These are phyloP conservation scores for Acacia concinna DNA, from an alignment of 331 rosid genomes.

Conservation along the genomic window DNA sequence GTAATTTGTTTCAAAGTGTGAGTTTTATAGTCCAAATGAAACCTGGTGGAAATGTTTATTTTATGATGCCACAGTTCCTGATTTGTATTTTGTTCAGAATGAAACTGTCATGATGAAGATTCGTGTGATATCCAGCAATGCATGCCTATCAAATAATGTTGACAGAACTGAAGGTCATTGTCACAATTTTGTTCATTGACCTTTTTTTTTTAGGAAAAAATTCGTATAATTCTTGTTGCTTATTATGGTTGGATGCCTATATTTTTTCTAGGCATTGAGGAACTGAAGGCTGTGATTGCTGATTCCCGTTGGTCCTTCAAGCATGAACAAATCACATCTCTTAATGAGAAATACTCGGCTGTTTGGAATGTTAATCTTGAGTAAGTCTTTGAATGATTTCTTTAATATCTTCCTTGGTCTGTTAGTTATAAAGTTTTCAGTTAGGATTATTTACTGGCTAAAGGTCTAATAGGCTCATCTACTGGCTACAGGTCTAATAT, in stretches of 20 bases:
- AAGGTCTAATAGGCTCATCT: neutral
- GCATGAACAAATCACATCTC: slow-evolving; percentile 29
- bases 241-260: slow-evolving; percentile 15
- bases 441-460: neutral
- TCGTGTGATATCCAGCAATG: slow-evolving; percentile 43
- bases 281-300: slow-evolving; percentile 30
- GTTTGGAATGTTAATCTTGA: slow-evolving; percentile 20
- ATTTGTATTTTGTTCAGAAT: slow-evolving; percentile 46
- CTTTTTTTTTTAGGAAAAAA: neutral
- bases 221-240: slow-evolving; percentile 2
- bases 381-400: slow-evolving; percentile 25
- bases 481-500: neutral
- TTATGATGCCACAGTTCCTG: slow-evolving; percentile 25
- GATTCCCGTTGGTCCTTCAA: slow-evolving; percentile 29
- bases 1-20: slow-evolving; percentile 58
- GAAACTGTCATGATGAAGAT: slow-evolving; percentile 55
- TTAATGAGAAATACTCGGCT: slow-evolving; percentile 30
- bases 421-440: neutral
- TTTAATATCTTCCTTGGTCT: neutral
- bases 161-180: slow-evolving; percentile 53
- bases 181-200: neutral
- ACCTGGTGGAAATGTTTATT: slow-evolving; percentile 7
- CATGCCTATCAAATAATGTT: slow-evolving; percentile 30
- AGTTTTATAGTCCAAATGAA: slow-evolving; percentile 36
- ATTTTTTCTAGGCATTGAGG: slow-evolving; percentile 50